These are phyloP conservation scores for Tolypocladium cylindrosporum DNA, from an alignment of 2,329 filamentous ascomycete genomes.

Conservation along the genomic window DNA sequence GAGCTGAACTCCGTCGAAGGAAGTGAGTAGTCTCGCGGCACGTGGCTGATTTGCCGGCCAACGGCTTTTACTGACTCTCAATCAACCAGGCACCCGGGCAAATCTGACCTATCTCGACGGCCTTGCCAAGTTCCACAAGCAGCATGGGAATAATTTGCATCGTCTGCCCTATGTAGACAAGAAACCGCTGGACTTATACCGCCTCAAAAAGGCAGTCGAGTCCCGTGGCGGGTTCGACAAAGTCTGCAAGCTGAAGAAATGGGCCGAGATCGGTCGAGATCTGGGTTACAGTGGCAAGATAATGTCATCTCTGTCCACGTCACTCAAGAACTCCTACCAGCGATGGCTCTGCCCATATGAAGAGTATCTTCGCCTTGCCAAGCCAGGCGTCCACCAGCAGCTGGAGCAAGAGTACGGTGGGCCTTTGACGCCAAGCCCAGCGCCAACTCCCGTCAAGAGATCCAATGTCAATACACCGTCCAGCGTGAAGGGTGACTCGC, in stretches of 20 bases:
- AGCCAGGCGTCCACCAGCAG: constrained; percentile 94
- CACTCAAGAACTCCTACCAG: constrained; percentile 95
- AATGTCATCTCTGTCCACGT: constrained; percentile 97
- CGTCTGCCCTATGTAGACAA: constrained; percentile 96
- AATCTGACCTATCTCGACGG: constrained; percentile 96
- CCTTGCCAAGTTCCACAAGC: constrained; percentile 91
- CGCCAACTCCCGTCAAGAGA: constrained; percentile 60
- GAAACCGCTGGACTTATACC: constrained; percentile 88
- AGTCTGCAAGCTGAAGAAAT: constrained; percentile 96
- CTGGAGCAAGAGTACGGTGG: constrained; percentile 89
- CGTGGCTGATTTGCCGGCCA: neutral
- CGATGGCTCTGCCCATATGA: constrained; percentile 96
- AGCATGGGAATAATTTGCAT: constrained; percentile 88
- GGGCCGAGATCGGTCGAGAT: constrained; percentile 96
- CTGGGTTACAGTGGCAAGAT: constrained; percentile 98
- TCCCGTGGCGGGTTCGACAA: constrained; percentile 89
- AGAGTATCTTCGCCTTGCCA: constrained; percentile 81
- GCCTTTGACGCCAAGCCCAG: constrained; percentile 68
- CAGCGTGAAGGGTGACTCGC: constrained; percentile 54
- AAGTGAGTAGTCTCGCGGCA: constrained; percentile 47
- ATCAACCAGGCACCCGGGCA: constrained; percentile 66
- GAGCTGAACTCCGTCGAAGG: constrained; percentile 97
- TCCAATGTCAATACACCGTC: constrained; percentile 50
- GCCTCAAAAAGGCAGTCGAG: constrained; percentile 93
- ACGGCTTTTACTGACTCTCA: neutral